A percentile compares a stretch with the other conserved stretches of the same genome.
Evolutionary conservation across 1,139 yeast species (phyloP).

Genomic region (Taphrina pruni): DNA sequence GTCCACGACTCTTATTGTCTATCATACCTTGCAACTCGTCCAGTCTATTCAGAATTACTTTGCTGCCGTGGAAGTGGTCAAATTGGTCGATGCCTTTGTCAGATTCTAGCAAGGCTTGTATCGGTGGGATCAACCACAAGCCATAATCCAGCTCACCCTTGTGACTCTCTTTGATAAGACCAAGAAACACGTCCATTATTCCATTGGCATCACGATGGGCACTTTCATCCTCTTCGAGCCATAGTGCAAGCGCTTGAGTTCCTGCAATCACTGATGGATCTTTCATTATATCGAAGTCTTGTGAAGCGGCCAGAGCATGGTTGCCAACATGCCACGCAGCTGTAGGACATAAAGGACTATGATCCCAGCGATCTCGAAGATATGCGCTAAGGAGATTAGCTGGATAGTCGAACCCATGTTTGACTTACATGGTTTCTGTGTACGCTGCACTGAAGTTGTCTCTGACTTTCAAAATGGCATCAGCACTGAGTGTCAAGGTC

Average conservation of each 20-base stretch:
- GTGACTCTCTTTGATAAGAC: slow-evolving; percentile 15
- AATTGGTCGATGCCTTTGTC: slow-evolving; percentile 36
- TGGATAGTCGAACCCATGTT: no score
- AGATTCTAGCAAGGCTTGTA: slow-evolving; percentile 28
- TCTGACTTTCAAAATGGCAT: slow-evolving; percentile 23
- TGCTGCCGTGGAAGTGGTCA: slow-evolving; percentile 12
- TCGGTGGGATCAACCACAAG: slow-evolving; percentile 29
- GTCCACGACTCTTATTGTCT: neutral
- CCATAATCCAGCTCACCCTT: slow-evolving; percentile 19
- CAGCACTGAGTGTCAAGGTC: neutral
- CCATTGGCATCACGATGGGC: slow-evolving; percentile 23
- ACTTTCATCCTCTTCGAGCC: slow-evolving; percentile 36
- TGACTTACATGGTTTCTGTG: slow-evolving; percentile 25
- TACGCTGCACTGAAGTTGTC: slow-evolving; percentile 33
- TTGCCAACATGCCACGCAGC: slow-evolving; percentile 16
- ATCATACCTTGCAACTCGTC: neutral
- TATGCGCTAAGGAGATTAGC: neutral
- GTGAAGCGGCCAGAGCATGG: neutral
- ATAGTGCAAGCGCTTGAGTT: slow-evolving; percentile 16
- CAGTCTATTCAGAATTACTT: slow-evolving; percentile 16
- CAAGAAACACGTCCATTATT: slow-evolving; percentile 34
- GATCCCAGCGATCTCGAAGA: slow-evolving; percentile 27
- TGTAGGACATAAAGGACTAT: slow-evolving; percentile 21
- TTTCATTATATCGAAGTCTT: neutral
- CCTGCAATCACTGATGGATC: slow-evolving; percentile 17